These are phyloP conservation scores for Tuctoria greenei DNA, from an alignment of 176 grass and related monocot genomes.

Conservation along the genomic window DNA sequence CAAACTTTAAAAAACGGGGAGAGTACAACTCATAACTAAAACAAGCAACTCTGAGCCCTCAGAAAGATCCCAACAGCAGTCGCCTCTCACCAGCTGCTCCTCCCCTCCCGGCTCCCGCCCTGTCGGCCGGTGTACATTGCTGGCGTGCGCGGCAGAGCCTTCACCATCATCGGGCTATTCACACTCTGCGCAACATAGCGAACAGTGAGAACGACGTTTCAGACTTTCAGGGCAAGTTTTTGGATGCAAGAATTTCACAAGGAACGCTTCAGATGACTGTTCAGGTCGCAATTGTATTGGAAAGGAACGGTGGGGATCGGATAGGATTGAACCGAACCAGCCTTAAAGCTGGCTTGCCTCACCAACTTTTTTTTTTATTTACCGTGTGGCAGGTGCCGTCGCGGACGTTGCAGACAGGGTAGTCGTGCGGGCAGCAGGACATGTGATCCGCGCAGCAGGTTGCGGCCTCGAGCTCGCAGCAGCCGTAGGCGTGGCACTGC, in stretches of 20 bases:
- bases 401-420: neutral
- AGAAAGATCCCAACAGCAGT: neutral
- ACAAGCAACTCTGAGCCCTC: neutral
- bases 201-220: neutral
- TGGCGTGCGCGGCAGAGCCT: neutral
- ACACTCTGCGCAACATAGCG: neutral
- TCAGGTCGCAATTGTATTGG: too few relatives aligned
- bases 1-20: too few relatives aligned
- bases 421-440: neutral
- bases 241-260: neutral
- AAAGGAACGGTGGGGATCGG: too few relatives aligned
- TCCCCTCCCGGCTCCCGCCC: neutral
- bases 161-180: neutral
- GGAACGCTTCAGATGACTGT: neutral
- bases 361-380: too few relatives aligned
- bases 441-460: neutral
- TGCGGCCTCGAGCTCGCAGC: neutral
- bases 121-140: neutral
- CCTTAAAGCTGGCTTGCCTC: too few relatives aligned
- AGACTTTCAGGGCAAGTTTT: too few relatives aligned
- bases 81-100: neutral
- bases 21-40: neutral
- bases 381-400: conserved; percentile 1
- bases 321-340: too few relatives aligned
- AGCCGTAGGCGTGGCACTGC: conserved; percentile 7